Evolutionary conservation across 805 yeast genomes (phyloP).

Genomic region (Candida sonorensis): DNA sequence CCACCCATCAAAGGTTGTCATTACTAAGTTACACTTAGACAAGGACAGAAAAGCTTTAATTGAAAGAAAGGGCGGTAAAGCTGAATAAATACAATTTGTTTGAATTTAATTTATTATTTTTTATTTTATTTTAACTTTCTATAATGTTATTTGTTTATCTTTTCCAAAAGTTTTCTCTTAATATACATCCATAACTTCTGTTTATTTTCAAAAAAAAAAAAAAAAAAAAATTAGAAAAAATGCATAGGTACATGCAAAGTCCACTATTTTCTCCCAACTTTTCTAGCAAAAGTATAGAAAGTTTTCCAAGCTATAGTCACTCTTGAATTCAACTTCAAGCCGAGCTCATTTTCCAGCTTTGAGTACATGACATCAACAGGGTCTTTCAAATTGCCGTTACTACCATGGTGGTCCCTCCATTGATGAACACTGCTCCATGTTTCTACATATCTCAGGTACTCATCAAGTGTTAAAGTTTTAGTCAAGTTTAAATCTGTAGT

Average conservation of each 20-base stretch:
- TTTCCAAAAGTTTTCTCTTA: slow-evolving; percentile 2
- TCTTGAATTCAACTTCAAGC: slow-evolving; percentile 37
- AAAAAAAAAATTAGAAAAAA: background rate
- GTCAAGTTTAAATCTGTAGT: slow-evolving; percentile 27
- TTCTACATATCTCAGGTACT: slow-evolving; percentile 44
- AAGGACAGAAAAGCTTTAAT: slow-evolving; percentile 98
- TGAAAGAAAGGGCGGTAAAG: slow-evolving; percentile 96
- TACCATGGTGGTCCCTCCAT: too few species aligned
- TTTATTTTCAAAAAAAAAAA: background rate
- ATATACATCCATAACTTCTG: slow-evolving; percentile 2
- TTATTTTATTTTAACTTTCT: background rate
- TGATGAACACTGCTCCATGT: slow-evolving; percentile 69
- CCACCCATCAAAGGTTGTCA: slow-evolving; percentile 98
- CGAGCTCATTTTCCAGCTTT: slow-evolving; percentile 33
- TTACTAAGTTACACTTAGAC: slow-evolving; percentile 97
- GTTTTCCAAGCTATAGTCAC: slow-evolving; percentile 43
- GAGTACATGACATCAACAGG: too few species aligned
- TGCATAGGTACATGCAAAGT: background rate
- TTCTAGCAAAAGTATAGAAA: slow-evolving; percentile 42
- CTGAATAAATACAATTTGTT: slow-evolving; percentile 55
- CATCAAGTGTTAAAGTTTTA: slow-evolving; percentile 35
- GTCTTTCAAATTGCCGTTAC: too few species aligned
- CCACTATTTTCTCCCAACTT: too few species aligned
- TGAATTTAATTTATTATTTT: background rate
- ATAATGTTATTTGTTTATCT: slow-evolving; percentile 1